Evolutionary conservation across 1,139 yeast species (phyloP).

Genomic region (Geotrichum phurueaensis): DNA sequence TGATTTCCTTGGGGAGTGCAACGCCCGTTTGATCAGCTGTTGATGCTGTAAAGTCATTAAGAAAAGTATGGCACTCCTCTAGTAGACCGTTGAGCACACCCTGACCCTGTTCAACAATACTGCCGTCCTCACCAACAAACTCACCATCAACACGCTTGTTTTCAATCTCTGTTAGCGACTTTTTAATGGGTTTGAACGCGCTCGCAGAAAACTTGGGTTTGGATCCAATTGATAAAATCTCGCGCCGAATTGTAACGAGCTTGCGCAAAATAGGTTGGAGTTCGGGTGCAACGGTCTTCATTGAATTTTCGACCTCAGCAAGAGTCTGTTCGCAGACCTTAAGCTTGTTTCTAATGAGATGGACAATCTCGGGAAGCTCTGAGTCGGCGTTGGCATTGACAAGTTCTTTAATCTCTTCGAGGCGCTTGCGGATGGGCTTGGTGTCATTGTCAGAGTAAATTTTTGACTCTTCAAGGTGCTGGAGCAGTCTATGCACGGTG

Average conservation of each 20-base stretch:
- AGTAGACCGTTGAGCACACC: slow-evolving; percentile 44
- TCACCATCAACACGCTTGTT: slow-evolving; percentile 43
- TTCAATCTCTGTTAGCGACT: slow-evolving; percentile 42
- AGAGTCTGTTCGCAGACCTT: slow-evolving; percentile 27
- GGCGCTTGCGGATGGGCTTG: slow-evolving; percentile 63
- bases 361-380: slow-evolving; percentile 27
- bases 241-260: slow-evolving; percentile 48
- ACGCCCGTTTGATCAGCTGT: slow-evolving; percentile 39
- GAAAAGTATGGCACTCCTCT: slow-evolving; percentile 74
- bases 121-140: slow-evolving; percentile 34
- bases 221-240: slow-evolving; percentile 46
- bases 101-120: slow-evolving; percentile 43
- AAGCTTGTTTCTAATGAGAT: slow-evolving; percentile 29
- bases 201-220: slow-evolving; percentile 34
- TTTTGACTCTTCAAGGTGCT: slow-evolving; percentile 72
- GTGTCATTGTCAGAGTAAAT: slow-evolving; percentile 81
- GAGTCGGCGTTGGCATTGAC: slow-evolving; percentile 38
- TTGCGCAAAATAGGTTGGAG: slow-evolving; percentile 33
- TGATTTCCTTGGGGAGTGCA: slow-evolving; percentile 44
- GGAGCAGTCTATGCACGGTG: slow-evolving; percentile 75
- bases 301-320: slow-evolving; percentile 25
- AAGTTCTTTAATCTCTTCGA: slow-evolving; percentile 60
- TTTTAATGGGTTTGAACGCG: slow-evolving; percentile 35
- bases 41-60: slow-evolving; percentile 63
- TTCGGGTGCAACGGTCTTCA: slow-evolving; percentile 32